Base-by-base conservation (phyloP, 805 yeast species). In the Pichia phayaonensis region DNA sequence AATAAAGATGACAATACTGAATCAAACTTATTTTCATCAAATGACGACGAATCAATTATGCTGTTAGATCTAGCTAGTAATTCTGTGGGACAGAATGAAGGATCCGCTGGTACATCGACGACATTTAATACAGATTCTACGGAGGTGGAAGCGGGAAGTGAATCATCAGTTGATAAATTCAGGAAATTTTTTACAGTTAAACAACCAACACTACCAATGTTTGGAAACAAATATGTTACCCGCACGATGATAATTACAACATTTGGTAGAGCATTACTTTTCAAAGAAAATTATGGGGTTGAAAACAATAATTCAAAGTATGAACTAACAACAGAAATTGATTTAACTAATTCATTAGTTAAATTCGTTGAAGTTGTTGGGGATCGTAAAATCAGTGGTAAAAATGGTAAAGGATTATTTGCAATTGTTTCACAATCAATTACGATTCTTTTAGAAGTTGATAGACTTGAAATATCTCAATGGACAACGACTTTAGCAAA, bases 401-500 rank as follows among this genome's bases (percentile, higher is more conserved):
- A 63, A 2, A 62, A 68, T 47, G 73, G 73, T 2, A 66, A 73
- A 2, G 79, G 81, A 0, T 59, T 69, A 15, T 81, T 84, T 68
- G 84, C 81, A 1, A 74, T 84, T 34, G 75, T 74, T 53, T 80
- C 87, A 0, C 69, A 70, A n/a, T 70, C 65, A 27, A 70, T 77
- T 15, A 73, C 87, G 0, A 76, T 82, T 56, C 71, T 77, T 4
- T 77, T 81, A 61, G 83, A 80, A 56, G 79, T 76, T 12, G 77
- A 77, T 40, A 75, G 72, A 49, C 64, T 61, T 40, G 84, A 79
- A 38, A 69, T 79, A 0, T 66, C 72, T 15, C 60, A 68, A 20
- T 85, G 92, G 92, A 76, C 86, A 1, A 73, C 71, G 38, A 62
- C 76, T 0, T 63, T 83, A 20, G 77, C 76, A 6, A 73, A 70